Evolutionary conservation across 805 yeast species (phyloP).

Genomic region (Yarrowia bubula): DNA sequence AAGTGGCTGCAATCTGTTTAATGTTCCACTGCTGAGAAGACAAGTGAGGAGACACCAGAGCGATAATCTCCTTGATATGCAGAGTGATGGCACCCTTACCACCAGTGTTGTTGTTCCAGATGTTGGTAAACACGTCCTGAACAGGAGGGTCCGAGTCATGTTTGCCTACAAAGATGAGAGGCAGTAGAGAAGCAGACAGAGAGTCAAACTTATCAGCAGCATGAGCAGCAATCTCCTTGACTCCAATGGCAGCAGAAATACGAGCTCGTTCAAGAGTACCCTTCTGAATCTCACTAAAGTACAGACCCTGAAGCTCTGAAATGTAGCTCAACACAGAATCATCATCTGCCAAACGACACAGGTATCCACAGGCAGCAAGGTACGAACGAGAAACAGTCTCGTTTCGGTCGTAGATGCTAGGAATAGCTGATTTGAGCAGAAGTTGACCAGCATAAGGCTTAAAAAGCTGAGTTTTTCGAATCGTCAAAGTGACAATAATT

Average conservation of each 20-base stretch:
- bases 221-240: constrained; percentile 64
- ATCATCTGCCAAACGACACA: constrained; percentile 59
- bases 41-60: constrained; percentile 50
- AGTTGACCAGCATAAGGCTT: constrained; percentile 61
- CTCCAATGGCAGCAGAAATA: constrained; percentile 56
- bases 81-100: constrained; percentile 66
- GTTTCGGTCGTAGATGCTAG: constrained; percentile 59
- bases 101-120: constrained; percentile 81
- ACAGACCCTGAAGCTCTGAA: constrained; percentile 49
- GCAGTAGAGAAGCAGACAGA: constrained; percentile 64
- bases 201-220: constrained; percentile 65
- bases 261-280: constrained; percentile 45
- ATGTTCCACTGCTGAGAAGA: constrained; percentile 57
- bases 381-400: constrained; percentile 70
- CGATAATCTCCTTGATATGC: constrained; percentile 66
- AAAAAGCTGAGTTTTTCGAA: constrained; percentile 50
- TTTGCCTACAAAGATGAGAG: constrained; percentile 74
- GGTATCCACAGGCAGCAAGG: constrained; percentile 77
- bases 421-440: constrained; percentile 50
- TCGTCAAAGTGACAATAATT: constrained; percentile 62
- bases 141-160: constrained; percentile 57
- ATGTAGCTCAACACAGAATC: constrained; percentile 56
- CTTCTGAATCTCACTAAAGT: constrained; percentile 55
- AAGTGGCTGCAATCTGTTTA: constrained; percentile 66
- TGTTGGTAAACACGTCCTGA: constrained; percentile 51